These are phyloP conservation scores for Thermomyces lanuginosus DNA, from an alignment of 2,329 filamentous ascomycete genomes.

Conservation along the genomic window DNA sequence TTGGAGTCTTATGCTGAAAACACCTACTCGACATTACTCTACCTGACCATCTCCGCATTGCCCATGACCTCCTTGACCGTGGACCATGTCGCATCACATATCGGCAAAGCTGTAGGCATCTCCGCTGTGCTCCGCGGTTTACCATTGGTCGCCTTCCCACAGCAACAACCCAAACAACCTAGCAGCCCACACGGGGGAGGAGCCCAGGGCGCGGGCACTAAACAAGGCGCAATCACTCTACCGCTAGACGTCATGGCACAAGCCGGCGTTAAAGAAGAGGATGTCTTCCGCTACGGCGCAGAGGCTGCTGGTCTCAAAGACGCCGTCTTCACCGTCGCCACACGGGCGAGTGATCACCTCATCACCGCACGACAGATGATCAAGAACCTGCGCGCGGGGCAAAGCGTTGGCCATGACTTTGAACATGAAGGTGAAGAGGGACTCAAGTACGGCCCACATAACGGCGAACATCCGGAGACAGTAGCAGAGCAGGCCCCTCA, in stretches of 20 bases:
- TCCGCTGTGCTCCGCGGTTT: constrained; percentile 71
- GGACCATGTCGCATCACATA: constrained; percentile 86
- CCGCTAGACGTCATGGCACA: constrained; percentile 84
- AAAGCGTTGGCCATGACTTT: constrained; percentile 68
- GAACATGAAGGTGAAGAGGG: constrained; percentile 71
- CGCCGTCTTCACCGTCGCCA: constrained; percentile 82
- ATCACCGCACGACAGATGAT: constrained; percentile 91
- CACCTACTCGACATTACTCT: constrained; percentile 85
- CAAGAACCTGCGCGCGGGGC: constrained; percentile 55
- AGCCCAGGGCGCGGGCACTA: too few species aligned
- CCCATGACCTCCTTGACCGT: constrained; percentile 67
- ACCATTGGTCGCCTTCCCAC: constrained; percentile 69
- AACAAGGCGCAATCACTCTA: constrained; percentile 55
- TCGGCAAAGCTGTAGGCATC: constrained; percentile 87
- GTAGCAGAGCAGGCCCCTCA: neutral
- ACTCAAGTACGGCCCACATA: constrained; percentile 29
- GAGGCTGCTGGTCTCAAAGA: constrained; percentile 69
- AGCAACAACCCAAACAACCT: constrained; percentile 30
- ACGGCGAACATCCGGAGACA: neutral
- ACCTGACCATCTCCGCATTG: constrained; percentile 65
- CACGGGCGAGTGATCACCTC: constrained; percentile 84
- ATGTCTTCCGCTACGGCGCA: constrained; percentile 66
- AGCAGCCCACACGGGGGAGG: constrained; percentile 24
- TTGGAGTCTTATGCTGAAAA: constrained; percentile 85
- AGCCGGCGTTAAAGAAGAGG: constrained; percentile 65